A percentile compares a stretch with the other conserved stretches of the same genome.
These are phyloP conservation scores for Phalaenopsis aphrodite DNA, from an alignment of 106 monocot species.

Conservation along the genomic window DNA sequence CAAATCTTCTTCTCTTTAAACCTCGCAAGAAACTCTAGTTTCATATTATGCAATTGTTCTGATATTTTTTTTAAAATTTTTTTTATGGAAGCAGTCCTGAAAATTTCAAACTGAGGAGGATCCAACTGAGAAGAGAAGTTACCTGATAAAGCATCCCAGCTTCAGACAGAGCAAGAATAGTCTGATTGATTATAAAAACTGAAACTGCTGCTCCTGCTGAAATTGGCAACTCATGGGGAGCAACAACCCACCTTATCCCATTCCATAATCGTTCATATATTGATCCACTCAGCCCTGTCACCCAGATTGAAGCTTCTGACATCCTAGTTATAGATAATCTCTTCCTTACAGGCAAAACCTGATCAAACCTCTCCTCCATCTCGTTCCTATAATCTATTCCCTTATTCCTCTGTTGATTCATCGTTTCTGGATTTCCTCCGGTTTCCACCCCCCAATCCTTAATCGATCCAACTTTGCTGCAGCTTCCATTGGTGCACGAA, in stretches of 20 bases:
- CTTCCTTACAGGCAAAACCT: constrained; percentile 53
- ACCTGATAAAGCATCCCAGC: constrained; percentile 66
- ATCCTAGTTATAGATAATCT: constrained; percentile 59
- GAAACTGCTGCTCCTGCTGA: constrained; percentile 49
- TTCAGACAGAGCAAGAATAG: constrained; percentile 74
- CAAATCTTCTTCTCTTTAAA: too few relatives aligned
- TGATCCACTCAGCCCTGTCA: constrained; percentile 79
- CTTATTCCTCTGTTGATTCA: background rate
- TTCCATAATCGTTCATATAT: constrained; percentile 99
- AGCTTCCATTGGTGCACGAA: constrained; percentile 59
- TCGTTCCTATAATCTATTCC: background rate
- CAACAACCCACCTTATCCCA: constrained; percentile 83
- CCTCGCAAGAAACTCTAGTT: too few relatives aligned
- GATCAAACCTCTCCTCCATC: constrained; percentile 16
- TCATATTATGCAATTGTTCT: too few relatives aligned
- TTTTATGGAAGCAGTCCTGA: background rate
- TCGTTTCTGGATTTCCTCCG: background rate
- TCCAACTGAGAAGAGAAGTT: background rate
- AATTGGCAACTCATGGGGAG: constrained; percentile 71
- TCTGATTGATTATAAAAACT: constrained; percentile 63
- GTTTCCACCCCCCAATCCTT: constrained; percentile 13
- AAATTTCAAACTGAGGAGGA: background rate
- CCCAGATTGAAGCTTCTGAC: constrained; percentile 82
- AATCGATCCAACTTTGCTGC: constrained; percentile 69
- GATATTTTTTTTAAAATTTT: too few relatives aligned